Conservation (phyloP, 2,329 filamentous ascomycete genomes). For the Fusarium vanettenii region DNA sequence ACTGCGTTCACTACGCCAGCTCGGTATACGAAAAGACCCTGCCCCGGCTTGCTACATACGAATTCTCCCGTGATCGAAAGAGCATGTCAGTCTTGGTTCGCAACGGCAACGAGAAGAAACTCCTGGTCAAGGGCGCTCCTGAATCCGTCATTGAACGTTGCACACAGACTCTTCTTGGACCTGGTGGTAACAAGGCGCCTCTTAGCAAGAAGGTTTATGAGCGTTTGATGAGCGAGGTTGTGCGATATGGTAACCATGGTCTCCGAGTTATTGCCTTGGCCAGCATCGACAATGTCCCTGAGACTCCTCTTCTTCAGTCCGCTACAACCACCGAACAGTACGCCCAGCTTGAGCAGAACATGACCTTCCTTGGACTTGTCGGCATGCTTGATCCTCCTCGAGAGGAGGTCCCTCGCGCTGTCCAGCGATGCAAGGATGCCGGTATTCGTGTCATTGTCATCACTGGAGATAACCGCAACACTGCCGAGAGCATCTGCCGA, state of each 20-base stretch:
- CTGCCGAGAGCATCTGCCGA: conserved; percentile 96
- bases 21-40: conserved; percentile 83
- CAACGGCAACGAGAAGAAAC: conserved; percentile 75
- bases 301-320: conserved; percentile 74
- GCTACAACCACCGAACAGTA: conserved; percentile 90
- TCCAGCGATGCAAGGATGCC: conserved; percentile 88
- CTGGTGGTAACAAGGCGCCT: conserved; percentile 80
- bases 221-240: conserved; percentile 81
- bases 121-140: conserved; percentile 96
- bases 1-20: conserved; percentile 85
- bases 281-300: conserved; percentile 79
- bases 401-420: conserved; percentile 87
- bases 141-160: conserved; percentile 95
- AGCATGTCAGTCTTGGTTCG: conserved; percentile 97
- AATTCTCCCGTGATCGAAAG: conserved; percentile 98
- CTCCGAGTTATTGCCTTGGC: conserved; percentile 96
- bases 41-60: conserved; percentile 85
- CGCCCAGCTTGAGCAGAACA: conserved; percentile 86
- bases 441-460: conserved; percentile 98
- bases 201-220: conserved; percentile 76
- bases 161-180: conserved; percentile 81
- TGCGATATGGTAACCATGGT: conserved; percentile 91
- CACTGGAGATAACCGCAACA: conserved; percentile 97
- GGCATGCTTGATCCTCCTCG: conserved; percentile 98
- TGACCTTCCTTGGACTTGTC: conserved; percentile 93